Conservation (phyloP, 2,329 filamentous ascomycete genomes). For the Colletotrichum cordylinicola region DNA sequence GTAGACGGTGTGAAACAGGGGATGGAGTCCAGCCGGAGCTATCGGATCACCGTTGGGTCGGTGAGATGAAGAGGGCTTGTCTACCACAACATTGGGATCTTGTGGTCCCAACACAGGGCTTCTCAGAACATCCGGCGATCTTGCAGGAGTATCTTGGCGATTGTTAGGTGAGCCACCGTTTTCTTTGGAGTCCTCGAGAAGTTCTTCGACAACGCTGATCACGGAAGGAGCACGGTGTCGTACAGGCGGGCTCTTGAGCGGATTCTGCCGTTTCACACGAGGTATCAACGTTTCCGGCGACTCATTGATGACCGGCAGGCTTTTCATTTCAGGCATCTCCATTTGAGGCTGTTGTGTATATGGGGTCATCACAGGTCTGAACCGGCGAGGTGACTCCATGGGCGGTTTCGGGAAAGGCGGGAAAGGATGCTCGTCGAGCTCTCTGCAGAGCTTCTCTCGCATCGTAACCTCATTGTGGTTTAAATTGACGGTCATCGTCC, state of each 20-base stretch:
- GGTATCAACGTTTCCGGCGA: background rate
- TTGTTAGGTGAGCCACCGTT: background rate
- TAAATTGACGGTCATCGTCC: background rate
- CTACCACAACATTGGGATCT: background rate
- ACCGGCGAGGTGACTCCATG: conserved; percentile 5
- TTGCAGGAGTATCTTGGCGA: conserved; percentile 10
- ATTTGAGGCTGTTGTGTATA: conserved; percentile 2
- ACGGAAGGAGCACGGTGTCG: background rate
- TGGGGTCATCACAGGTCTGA: background rate
- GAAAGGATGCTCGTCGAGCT: background rate
- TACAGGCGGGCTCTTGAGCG: background rate
- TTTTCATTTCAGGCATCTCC: background rate
- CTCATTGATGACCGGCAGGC: background rate
- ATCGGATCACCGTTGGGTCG: conserved; percentile 4
- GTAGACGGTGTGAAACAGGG: background rate
- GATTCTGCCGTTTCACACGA: background rate
- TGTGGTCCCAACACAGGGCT: background rate
- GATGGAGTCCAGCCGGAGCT: background rate
- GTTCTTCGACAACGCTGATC: background rate
- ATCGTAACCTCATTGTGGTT: conserved; percentile 8
- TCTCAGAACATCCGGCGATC: background rate
- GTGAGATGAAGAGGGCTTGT: background rate
- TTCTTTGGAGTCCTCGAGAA: background rate
- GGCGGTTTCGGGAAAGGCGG: background rate
- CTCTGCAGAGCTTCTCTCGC: conserved; percentile 9